Base-by-base conservation (phyloP, 176 grass and related monocot genomes). In the Neostapfia colusana region DNA sequence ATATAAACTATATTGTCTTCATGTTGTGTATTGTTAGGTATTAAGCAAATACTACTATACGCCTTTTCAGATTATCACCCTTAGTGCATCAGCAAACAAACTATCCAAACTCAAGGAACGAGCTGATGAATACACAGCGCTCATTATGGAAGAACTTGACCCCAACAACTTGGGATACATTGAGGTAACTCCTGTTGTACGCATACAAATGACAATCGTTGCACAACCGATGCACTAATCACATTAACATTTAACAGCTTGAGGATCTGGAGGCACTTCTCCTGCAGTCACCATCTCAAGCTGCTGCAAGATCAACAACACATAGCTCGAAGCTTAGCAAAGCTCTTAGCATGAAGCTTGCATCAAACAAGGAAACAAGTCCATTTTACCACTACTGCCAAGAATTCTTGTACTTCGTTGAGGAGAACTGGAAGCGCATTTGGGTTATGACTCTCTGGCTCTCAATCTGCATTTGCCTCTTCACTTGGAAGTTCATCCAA, bases 71-170 rank as follows among this genome's bases (percentile, higher is more conserved):
- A 93, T 97, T 67, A 97, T 97, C 39, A 46, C 87, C 58, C 88
- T 97, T 48, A 97, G 93, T 77, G 93, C 93, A 31, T 97, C 93
- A 55, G 93, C 93, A 74, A 97, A 97, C 76, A 97, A 97, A 62
- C 93, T 97, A 68, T 90, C 82, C 58, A 97, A 97, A 74, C 85
- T 97, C 15, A 89, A 92, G 83, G 93, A 93, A 18, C 82, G 76
- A 46, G 93, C 87, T 35, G 93, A 97, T 63, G 93, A 97, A 81
- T 97, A 97, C 76, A 79, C 89, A 7, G 73, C 86, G 36, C 89
- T 96, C 34, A 96, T 96, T 27, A 96, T 96, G 93, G 93, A 96
- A 89, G 93, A 96, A 75, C 83, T 96, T 81, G 93, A 96, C 69
- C 89, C 86, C 25, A 51, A 77, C 8, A 87, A 83, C 65, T 64